Percentiles rank a stretch among this genome's conserved stretches.
These are phyloP conservation scores for Picea sitchensis DNA, from an alignment of 75 land plant species.

Conservation along the genomic window DNA sequence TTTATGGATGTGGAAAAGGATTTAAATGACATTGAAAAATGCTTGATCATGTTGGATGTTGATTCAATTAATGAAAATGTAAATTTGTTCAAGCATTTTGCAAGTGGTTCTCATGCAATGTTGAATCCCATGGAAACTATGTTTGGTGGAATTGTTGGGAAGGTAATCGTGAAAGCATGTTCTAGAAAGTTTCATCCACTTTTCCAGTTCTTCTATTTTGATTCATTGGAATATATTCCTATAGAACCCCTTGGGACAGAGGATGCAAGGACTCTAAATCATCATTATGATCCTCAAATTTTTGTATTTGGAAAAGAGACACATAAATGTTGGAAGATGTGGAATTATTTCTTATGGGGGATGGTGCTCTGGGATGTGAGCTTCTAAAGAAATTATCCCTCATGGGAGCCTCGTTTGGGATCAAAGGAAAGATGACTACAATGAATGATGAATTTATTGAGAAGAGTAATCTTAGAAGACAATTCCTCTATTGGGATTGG, in stretches of 20 bases:
- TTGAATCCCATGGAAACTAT: conserved; percentile 96
- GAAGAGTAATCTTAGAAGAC: conserved; percentile 93
- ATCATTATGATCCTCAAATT: conserved; percentile 87
- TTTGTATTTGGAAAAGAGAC: conserved; percentile 80
- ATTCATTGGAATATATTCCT: conserved; percentile 90
- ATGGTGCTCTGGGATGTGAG: conserved; percentile 96
- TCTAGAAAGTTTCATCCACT: conserved; percentile 91
- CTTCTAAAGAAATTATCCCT: conserved; percentile 85
- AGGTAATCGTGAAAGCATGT: conserved; percentile 90
- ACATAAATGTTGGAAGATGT: conserved; percentile 74
- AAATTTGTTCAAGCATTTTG: conserved; percentile 52
- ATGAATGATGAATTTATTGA: conserved; percentile 98
- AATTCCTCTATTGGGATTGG: conserved; percentile 90
- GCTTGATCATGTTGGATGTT: conserved; percentile 35
- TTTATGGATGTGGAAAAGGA: conserved; percentile 31
- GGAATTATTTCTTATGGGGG: conserved; percentile 79
- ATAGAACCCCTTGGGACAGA: conserved; percentile 49
- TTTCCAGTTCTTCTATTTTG: conserved; percentile 67
- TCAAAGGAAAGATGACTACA: conserved; percentile 66
- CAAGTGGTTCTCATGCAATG: conserved; percentile 79
- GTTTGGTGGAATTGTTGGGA: conserved; percentile 95
- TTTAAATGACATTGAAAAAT: conserved; percentile 48
- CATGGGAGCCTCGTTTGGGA: conserved; percentile 89
- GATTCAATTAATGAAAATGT: conserved; percentile 25
- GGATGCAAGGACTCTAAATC: conserved; percentile 52